These are phyloP conservation scores for Diaporthe ampelina DNA, from an alignment of 2,329 filamentous ascomycete genomes.

Conservation along the genomic window DNA sequence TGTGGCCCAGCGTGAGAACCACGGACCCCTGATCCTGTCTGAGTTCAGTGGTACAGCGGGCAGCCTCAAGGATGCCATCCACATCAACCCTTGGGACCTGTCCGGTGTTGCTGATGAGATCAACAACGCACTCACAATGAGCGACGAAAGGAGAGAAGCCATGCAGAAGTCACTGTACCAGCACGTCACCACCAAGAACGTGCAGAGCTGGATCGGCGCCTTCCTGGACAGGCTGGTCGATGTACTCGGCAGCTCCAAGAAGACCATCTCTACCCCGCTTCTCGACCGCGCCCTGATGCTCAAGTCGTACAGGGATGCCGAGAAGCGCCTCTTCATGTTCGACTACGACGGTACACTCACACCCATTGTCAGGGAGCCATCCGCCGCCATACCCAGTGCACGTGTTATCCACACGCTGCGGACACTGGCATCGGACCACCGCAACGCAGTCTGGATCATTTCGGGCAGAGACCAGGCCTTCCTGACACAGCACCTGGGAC, in stretches of 20 bases:
- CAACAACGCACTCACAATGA: conserved; percentile 84
- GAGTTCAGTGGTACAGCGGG: conserved; percentile 97
- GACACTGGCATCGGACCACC: conserved; percentile 81
- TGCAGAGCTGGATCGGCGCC: conserved; percentile 86
- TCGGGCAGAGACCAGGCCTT: conserved; percentile 95
- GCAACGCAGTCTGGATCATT: conserved; percentile 98
- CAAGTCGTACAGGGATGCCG: conserved; percentile 79
- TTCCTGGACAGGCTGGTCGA: conserved; percentile 84
- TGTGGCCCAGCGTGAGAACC: conserved; percentile 87
- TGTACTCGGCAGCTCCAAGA: conserved; percentile 83
- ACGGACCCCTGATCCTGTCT: conserved; percentile 91
- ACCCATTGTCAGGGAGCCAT: conserved; percentile 92
- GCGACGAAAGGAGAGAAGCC: conserved; percentile 71
- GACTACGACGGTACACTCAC: conserved; percentile 98
- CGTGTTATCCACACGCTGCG: conserved; percentile 85
- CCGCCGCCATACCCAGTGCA: conserved; percentile 88
- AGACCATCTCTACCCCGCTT: conserved; percentile 82
- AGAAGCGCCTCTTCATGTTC: conserved; percentile 94
- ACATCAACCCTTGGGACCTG: conserved; percentile 97
- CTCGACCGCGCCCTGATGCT: conserved; percentile 83
- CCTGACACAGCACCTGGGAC: conserved; percentile 90
- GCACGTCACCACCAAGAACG: conserved; percentile 87
- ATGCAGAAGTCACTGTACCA: conserved; percentile 84
- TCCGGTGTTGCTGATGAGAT: conserved; percentile 87
- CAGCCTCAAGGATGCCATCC: conserved; percentile 86